A percentile compares a stretch with the other conserved stretches of the same genome.
phyloP scores from a whole-genome alignment of 2,329 filamentous ascomycete species.

The Colletotrichum falcatum region DNA sequence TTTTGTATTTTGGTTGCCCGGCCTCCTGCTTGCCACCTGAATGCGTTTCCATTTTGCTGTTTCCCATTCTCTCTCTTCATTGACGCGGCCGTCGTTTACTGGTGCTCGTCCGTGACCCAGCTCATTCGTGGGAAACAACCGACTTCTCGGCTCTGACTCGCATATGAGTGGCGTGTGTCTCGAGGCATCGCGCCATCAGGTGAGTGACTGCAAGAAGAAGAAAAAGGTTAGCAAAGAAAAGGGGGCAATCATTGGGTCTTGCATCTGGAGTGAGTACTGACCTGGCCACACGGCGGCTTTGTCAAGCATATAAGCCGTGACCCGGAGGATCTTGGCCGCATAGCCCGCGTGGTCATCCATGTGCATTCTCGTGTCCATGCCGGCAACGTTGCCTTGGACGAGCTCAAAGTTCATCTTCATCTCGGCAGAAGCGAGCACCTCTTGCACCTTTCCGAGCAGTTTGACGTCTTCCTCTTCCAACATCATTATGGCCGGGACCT shows the following conservation, averaged over 20 bases:
- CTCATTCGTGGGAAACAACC: constrained; percentile 55
- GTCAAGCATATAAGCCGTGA: constrained; percentile 88
- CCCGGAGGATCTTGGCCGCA: constrained; percentile 84
- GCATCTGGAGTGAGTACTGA: constrained; percentile 57
- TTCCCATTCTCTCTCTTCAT: background rate
- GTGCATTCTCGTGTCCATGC: constrained; percentile 65
- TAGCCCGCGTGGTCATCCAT: constrained; percentile 77
- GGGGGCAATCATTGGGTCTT: background rate
- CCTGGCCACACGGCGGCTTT: constrained; percentile 94
- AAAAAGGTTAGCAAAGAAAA: constrained; percentile 34
- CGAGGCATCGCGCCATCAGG: constrained; percentile 67
- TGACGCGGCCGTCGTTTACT: no score
- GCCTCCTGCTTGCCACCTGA: background rate
- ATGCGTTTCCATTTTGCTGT: background rate
- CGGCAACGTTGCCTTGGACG: constrained; percentile 61
- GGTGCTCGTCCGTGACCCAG: no score
- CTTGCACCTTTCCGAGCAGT: constrained; percentile 83
- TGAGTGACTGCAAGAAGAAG: constrained; percentile 56
- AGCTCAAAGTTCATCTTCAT: constrained; percentile 77
- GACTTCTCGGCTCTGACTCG: constrained; percentile 66
- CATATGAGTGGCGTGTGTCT: constrained; percentile 66
- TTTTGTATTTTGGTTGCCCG: no score
- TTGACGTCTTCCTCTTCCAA: constrained; percentile 93
- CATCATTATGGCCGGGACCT: constrained; percentile 89
- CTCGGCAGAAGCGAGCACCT: constrained; percentile 81